Evolutionary conservation across 2,329 filamentous ascomycete genomes (phyloP).

Genomic region (Stemphylium beticola): DNA sequence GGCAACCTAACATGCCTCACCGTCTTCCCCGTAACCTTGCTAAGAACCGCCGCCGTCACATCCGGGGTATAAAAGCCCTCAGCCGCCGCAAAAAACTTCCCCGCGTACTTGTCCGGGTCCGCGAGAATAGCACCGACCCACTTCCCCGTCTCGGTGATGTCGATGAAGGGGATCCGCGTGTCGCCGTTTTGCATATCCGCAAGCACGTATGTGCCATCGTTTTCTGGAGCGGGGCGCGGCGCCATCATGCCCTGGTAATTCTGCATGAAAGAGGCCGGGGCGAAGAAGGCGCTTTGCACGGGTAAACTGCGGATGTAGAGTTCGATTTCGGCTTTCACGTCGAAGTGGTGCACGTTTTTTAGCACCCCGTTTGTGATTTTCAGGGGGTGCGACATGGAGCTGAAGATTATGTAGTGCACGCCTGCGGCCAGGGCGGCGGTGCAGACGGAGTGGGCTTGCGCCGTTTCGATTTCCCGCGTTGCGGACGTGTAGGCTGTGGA

Average conservation of each 20-base stretch:
- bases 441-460: conserved; percentile 34
- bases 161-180: conserved; percentile 52
- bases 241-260: conserved; percentile 44
- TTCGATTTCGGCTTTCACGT: conserved; percentile 63
- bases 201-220: conserved; percentile 38
- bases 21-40: conserved; percentile 50
- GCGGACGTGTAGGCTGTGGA: conserved; percentile 30
- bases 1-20: conserved; percentile 32
- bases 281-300: conserved; percentile 60
- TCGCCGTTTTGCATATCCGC: conserved; percentile 14
- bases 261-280: conserved; percentile 63
- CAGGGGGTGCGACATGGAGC: conserved; percentile 35
- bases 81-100: conserved; percentile 55
- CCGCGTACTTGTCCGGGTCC: conserved; percentile 53
- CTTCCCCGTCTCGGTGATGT: conserved; percentile 56
- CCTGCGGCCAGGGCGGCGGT: conserved; percentile 43
- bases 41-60: conserved; percentile 51
- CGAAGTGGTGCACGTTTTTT: conserved; percentile 57
- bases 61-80: conserved; percentile 48
- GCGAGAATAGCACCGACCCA: conserved; percentile 52
- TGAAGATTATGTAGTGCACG: conserved; percentile 51
- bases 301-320: conserved; percentile 59
- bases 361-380: conserved; percentile 44
- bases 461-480: conserved; percentile 35
- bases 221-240: conserved; percentile 17